Evolutionary conservation across 75 land plant genomes (phyloP).

Genomic region (Gnetum montanum): DNA sequence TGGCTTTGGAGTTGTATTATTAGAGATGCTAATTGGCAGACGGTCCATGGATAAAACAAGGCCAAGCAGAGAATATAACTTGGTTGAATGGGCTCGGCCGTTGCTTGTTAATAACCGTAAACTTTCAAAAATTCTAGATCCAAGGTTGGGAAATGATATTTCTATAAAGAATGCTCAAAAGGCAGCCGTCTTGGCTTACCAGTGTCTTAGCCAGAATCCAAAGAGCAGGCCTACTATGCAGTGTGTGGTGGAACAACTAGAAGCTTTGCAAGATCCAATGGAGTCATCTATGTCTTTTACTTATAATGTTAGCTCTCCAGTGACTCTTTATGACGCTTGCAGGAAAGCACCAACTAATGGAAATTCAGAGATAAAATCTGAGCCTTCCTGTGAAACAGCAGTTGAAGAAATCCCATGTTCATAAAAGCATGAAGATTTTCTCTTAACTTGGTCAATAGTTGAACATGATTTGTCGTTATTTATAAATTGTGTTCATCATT

Average conservation of each 20-base stretch:
- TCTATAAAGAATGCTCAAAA: slow-evolving; percentile 23
- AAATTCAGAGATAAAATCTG: background rate
- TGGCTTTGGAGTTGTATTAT: slow-evolving; percentile 70
- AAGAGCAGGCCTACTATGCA: slow-evolving; percentile 59
- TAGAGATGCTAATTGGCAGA: slow-evolving; percentile 65
- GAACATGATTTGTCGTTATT: no score
- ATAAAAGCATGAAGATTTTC: no score
- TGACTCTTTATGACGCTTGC: slow-evolving; percentile 32
- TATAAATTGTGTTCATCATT: no score
- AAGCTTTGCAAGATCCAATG: slow-evolving; percentile 17
- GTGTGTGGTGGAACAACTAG: slow-evolving; percentile 48
- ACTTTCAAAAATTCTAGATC: slow-evolving; percentile 46
- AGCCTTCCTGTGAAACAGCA: background rate
- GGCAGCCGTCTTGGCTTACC: slow-evolving; percentile 45
- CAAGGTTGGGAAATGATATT: slow-evolving; percentile 54
- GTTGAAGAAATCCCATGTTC: slow-evolving; percentile 6
- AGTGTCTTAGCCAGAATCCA: slow-evolving; percentile 54
- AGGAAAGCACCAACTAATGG: slow-evolving; percentile 1
- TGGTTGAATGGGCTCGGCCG: slow-evolving; percentile 72
- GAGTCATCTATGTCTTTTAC: slow-evolving; percentile 4
- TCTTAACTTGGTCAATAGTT: no score
- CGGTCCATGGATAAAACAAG: slow-evolving; percentile 63
- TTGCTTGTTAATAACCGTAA: slow-evolving; percentile 34
- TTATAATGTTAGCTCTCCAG: slow-evolving; percentile 9
- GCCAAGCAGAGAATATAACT: slow-evolving; percentile 53